A percentile compares a stretch with the other conserved stretches of the same genome.
These are phyloP conservation scores for Candolleomyces efflorescens DNA, from an alignment of 768 basidiomycete genomes.

Conservation along the genomic window DNA sequence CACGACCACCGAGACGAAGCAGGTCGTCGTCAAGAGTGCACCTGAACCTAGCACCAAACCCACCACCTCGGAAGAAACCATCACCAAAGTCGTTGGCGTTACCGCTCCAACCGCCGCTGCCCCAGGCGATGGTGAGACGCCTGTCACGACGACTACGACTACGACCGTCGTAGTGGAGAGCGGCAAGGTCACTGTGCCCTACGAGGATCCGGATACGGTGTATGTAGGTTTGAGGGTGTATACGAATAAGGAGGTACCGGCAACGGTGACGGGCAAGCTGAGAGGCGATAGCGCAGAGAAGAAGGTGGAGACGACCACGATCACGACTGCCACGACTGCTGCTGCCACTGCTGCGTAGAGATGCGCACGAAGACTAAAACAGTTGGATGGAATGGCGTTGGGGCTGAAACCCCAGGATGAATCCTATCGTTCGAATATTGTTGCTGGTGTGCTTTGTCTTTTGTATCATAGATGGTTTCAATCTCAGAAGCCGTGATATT, in stretches of 20 bases:
- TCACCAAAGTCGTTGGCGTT: neutral
- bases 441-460: too few relatives aligned
- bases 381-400: neutral
- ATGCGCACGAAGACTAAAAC: neutral
- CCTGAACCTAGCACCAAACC: neutral
- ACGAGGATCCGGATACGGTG: constrained; percentile 34
- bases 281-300: constrained; percentile 24
- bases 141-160: neutral
- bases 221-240: constrained; percentile 38
- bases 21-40: constrained; percentile 18
- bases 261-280: constrained; percentile 27
- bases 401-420: too few relatives aligned
- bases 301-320: constrained; percentile 18
- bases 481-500: too few relatives aligned
- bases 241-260: constrained; percentile 40
- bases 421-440: too few relatives aligned
- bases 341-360: neutral
- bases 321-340: neutral
- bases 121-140: neutral
- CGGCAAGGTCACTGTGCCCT: constrained; percentile 19
- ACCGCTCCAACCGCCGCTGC: neutral
- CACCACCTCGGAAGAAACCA: neutral
- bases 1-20: constrained; percentile 16
- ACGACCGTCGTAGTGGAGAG: constrained; percentile 8
- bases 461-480: too few relatives aligned